Base-by-base conservation (phyloP, 495 filamentous ascomycete genomes). In the Aspergillus olivimuriae region DNA sequence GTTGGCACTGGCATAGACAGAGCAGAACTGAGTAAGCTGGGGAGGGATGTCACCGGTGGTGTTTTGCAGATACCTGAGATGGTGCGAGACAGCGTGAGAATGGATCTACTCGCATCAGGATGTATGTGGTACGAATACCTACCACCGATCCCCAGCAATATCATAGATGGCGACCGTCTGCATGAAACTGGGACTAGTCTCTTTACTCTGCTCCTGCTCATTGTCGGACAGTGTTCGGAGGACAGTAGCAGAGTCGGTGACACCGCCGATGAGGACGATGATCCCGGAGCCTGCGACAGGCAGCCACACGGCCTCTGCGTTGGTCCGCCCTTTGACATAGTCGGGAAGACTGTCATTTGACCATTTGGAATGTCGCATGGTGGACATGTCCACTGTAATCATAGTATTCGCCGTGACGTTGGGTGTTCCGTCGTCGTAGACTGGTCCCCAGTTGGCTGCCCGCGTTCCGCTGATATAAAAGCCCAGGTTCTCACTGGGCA, bases 391-490 rank as follows among this genome's bases (percentile, higher is more conserved):
- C 14, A 86, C 61, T 0, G 72, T 69, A 45, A 87, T 79, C 20
- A 89, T 57, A 3, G 18, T 22, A 14, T 36, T n/a, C 23, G 75
- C 72, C 9, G 53, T 41, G 7, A 67, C 63, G 26, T 59, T 69
- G 7, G 59, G 38, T 8, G 59, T 51, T 4, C 36, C 21, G 44
- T 72, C 72, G 4, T 38, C 22, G 12, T 53, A 46, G 46, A 83
- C 72, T 1, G 66, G 50, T 0, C 75, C 73, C 54, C 61, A 69
- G 44, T 60, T 59, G 4, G 54, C 34, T 0, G 71, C 68, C 18
- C 66, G 74, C 65, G 78, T 67, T 0, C 84, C 84, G 3, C 78
- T 74, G 51, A 89, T 84, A 51, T 86, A 84, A 65, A 81, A 89
- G 0, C 76, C 82, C 41, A 76, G 70, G 46, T 87, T 83, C 59